A percentile compares a stretch with the other conserved stretches of the same genome.
Conservation (phyloP, 306 rosid genomes). For the Ormosia semicastrata region DNA sequence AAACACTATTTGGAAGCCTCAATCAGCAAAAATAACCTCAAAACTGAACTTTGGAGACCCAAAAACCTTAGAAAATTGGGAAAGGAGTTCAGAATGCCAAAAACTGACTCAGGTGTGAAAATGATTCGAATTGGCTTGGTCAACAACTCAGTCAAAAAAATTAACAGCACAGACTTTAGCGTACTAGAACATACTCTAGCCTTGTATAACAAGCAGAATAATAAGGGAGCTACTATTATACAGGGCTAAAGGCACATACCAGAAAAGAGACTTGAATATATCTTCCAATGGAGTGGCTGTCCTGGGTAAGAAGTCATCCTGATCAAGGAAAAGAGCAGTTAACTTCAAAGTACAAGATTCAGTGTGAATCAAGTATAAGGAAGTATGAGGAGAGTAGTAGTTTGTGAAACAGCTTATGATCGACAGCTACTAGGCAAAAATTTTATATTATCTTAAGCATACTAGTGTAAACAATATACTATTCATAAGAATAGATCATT, state of each 20-base stretch:
- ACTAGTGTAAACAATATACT: not conserved
- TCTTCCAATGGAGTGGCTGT: slow-evolving; percentile 99
- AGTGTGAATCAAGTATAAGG: not conserved
- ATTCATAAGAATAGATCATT: not conserved
- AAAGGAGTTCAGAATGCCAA: not conserved
- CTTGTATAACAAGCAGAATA: not conserved
- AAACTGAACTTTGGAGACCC: not conserved
- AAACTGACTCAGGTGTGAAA: not conserved
- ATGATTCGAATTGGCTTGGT: not conserved
- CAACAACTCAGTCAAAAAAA: not conserved
- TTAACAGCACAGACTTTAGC: not conserved
- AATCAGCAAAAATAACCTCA: not conserved
- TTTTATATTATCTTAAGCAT: not conserved
- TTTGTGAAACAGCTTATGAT: not conserved
- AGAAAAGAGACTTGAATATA: slow-evolving; percentile 91
- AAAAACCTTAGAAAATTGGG: not conserved
- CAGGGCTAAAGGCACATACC: slow-evolving; percentile 48
- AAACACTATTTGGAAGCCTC: not conserved
- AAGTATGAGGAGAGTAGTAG: not conserved
- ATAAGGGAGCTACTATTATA: not conserved
- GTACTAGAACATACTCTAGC: not conserved
- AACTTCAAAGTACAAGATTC: slow-evolving; percentile 19
- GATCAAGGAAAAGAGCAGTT: slow-evolving; percentile 37
- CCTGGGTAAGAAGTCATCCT: slow-evolving; percentile 98
- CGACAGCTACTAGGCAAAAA: not conserved